A percentile compares a stretch with the other conserved stretches of the same genome.
These are phyloP conservation scores for Arabis hirsuta DNA, from an alignment of 345 rosid species.

Conservation along the genomic window DNA sequence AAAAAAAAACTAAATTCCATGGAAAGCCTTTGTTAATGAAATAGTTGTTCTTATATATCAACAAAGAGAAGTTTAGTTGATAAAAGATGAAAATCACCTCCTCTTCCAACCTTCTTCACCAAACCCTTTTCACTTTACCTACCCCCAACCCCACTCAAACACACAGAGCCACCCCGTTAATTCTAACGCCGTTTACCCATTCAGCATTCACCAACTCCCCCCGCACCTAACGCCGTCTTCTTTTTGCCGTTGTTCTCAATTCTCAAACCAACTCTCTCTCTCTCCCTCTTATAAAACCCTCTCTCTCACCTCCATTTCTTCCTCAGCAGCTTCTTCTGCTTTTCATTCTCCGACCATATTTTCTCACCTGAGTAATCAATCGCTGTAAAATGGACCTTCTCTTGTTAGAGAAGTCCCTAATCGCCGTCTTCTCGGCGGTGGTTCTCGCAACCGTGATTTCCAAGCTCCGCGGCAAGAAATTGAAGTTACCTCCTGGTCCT, in stretches of 20 bases:
- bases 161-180: slow-evolving; percentile 25
- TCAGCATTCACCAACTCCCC: slow-evolving; percentile 33
- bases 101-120: slow-evolving; percentile 39
- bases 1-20: no score
- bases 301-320: neutral
- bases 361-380: neutral
- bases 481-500: slow-evolving; percentile 94
- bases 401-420: slow-evolving; percentile 74
- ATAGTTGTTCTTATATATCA: neutral
- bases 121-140: slow-evolving; percentile 38
- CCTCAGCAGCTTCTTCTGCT: slow-evolving; percentile 38
- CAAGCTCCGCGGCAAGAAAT: slow-evolving; percentile 81
- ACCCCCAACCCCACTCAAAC: slow-evolving; percentile 33
- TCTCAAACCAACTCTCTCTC: slow-evolving; percentile 38
- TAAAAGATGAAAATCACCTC: neutral
- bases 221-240: slow-evolving; percentile 35
- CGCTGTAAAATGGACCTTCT: slow-evolving; percentile 72
- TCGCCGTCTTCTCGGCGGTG: slow-evolving; percentile 72
- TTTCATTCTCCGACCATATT: neutral
- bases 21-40: no score
- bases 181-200: slow-evolving; percentile 29
- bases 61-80: neutral
- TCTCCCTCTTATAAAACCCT: slow-evolving; percentile 34
- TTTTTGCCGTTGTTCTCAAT: slow-evolving; percentile 26
- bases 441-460: slow-evolving; percentile 70